Evolutionary conservation across 345 rosid genomes (phyloP), one percentile per base, ranked within the genome.

Genomic region (Jatropha curcas): DNA sequence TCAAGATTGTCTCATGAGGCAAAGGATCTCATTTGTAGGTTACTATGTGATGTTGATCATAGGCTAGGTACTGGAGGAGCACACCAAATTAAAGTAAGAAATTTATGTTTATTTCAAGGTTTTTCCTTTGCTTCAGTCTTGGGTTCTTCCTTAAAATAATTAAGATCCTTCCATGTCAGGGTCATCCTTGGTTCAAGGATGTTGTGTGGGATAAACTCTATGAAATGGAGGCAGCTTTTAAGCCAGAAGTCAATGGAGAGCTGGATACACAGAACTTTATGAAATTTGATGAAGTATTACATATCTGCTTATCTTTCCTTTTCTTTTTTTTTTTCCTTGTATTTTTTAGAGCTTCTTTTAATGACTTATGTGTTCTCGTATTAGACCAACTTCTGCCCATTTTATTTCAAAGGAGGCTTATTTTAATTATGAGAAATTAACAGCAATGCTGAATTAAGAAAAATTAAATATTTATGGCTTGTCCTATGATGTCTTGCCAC

Each of bases 211-310:
- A 90, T 74, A 89, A 88, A 84, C 88, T 92, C 56, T 94, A 94
- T 76, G 93, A 92, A 85, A 89, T 88, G 94, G 93, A 92, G 55
- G 97, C 98, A 69, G 97, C 98, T 34, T 90, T 86, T 85, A 92
- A 89, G 76, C 98, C 98, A 56, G 96, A 92, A 88, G 92, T 94
- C 75, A 92, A 86, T 58, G 94, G 89, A 61, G 98, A 93, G 83
- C 88, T 93, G 63, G 98, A 93, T 79, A 93, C 98, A 46, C 97
- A 86, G 77, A 94, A 94, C 78, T 94, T 94, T 72, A 91, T 94
- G 96, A 94, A 94, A 85, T 94, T 91, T 79, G 98, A 94, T 80
- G 98, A 92, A 83, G 98, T 94, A 90, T 73, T 65, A 65, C 62
- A 48, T 68, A 57, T 31, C 76, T 73, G 52, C 74, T 41, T 41